Conservation (phyloP, 2,329 filamentous ascomycete species). For the Neoscytalidium dimidiatum region DNA sequence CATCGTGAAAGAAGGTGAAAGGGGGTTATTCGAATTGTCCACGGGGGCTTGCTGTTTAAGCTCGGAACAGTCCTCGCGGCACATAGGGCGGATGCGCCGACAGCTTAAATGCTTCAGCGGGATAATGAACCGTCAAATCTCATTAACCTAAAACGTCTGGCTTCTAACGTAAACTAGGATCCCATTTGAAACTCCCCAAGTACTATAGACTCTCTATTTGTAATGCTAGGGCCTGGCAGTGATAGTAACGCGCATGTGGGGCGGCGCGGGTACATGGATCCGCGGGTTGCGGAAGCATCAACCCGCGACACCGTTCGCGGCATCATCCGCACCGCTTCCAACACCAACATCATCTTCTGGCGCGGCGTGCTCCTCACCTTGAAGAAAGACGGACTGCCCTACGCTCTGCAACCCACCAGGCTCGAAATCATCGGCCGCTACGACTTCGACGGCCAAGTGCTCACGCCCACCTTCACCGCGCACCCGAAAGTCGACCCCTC, state of each 20-base stretch:
- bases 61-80: too few relatives aligned
- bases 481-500: conserved; percentile 48
- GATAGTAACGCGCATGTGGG: too few relatives aligned
- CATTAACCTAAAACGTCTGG: too few relatives aligned
- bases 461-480: conserved; percentile 44
- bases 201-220: too few relatives aligned
- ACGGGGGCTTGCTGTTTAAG: too few relatives aligned
- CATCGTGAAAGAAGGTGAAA: neutral
- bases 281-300: neutral
- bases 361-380: conserved; percentile 55
- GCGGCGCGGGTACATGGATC: neutral
- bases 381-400: conserved; percentile 50
- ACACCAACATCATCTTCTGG: conserved; percentile 63
- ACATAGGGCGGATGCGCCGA: too few relatives aligned
- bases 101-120: too few relatives aligned
- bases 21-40: neutral
- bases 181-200: too few relatives aligned
- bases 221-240: neutral
- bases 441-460: conserved; percentile 42
- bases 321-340: conserved; percentile 58
- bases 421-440: conserved; percentile 43
- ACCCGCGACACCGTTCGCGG: conserved; percentile 47
- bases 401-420: conserved; percentile 42
- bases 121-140: too few relatives aligned
- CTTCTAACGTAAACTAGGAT: too few relatives aligned